Evolutionary conservation across 495 filamentous ascomycete species (phyloP).

Genomic region (Tuber aestivum): DNA sequence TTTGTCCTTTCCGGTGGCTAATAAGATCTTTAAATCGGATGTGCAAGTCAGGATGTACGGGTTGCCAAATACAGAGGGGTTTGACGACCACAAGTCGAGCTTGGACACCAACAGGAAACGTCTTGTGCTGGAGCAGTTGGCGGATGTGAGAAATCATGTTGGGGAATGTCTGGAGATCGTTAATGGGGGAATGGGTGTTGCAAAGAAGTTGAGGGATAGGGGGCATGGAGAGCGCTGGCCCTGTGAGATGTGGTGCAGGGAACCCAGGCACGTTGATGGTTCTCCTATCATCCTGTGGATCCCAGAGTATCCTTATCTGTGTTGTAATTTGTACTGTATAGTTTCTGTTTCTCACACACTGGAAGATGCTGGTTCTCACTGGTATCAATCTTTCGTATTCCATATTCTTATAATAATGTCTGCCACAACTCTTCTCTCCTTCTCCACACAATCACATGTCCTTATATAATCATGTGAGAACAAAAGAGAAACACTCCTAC

Average conservation of each 20-base stretch:
- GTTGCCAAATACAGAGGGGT: slow-evolving; percentile 25
- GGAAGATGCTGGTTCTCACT: no score
- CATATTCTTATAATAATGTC: no score
- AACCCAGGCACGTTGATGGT: slow-evolving; percentile 30
- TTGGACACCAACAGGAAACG: slow-evolving; percentile 9
- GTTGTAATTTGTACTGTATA: no score
- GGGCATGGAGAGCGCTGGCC: slow-evolving; percentile 17
- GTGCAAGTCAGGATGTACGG: slow-evolving; percentile 29
- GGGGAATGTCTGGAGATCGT: slow-evolving; percentile 20
- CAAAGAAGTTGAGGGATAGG: slow-evolving; percentile 9
- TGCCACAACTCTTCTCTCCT: no score
- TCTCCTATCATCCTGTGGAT: slow-evolving; percentile 35
- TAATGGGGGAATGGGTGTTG: not conserved
- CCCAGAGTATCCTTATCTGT: slow-evolving; percentile 33
- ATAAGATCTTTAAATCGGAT: slow-evolving; percentile 66
- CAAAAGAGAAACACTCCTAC: no score
- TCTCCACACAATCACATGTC: no score
- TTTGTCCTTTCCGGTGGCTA: slow-evolving; percentile 74
- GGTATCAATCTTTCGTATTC: no score
- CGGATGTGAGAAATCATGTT: slow-evolving; percentile 37
- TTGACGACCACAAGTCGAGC: slow-evolving; percentile 23
- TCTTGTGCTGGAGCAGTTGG: slow-evolving; percentile 34
- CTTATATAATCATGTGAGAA: no score
- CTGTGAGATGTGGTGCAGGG: slow-evolving; percentile 35
- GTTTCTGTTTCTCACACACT: no score